Evolutionary conservation across 2,329 filamentous ascomycete species (phyloP), one percentile per base, ranked within the genome.

Genomic region (Chrysoporthe puriensis): DNA sequence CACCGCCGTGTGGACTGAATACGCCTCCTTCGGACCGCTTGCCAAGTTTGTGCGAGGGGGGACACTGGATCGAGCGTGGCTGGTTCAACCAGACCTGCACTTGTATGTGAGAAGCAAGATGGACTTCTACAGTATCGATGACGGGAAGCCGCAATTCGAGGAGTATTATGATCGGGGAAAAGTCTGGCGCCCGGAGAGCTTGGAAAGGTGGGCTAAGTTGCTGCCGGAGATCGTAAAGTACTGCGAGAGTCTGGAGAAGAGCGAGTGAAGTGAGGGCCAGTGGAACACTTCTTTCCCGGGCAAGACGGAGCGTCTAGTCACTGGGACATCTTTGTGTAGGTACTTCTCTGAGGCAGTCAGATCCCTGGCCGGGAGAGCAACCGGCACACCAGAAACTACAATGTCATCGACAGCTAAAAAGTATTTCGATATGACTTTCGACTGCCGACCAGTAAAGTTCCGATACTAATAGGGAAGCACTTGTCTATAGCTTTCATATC

Each of bases 11-110:
- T 84, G 79, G 79, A 79, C 73, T 66, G 71, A 81, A 70, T 85
- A 84, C 71, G 74, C 62, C 14, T 76, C 76, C 48, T 69, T 68
- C 14, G 76, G 77, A 2, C 71, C 72, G 8, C 58, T 74, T 63
- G 63, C 79, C 13, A 73, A 74, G 18, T 83, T 79, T 70, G 70
- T 85, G 11, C 77, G 80, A 50, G 79, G 77, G 36, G 82, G 83
- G 3, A 84, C 82, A 13, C 74, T 85, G 60, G 82, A 83, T 72
- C 70, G 72, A 16, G 74, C 77, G 7, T 74, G 75, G 69, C 72
- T 76, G 64, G 70, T 81, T 8, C 74, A 76, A n/a, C 82, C 82
- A 0, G 80, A 83, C 71, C 76, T 80, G 26, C 82, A 85, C 73
- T 81, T 84, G 62, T 85, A 74, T 69, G 78, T 76, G 21, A 72